Evolutionary conservation across 192 early-diverging fungal genomes (phyloP), one percentile per base, ranked within the genome.

Genomic region (Backusella parvicylindrica): DNA sequence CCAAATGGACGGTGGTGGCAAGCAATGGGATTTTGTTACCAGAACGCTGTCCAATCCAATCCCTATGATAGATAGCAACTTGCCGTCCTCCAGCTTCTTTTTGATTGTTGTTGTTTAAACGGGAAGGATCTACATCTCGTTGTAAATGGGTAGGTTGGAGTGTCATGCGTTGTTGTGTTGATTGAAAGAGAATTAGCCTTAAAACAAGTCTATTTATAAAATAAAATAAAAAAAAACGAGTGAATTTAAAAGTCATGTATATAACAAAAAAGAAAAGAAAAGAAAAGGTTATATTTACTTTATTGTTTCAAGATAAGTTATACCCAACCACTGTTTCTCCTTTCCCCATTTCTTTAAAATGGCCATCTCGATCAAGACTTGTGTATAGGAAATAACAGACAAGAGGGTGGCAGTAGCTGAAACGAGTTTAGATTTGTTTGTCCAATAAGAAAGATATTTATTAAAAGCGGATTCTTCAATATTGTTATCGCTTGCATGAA

Each of bases 391-490:
- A n/a, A 95, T 80, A 4, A 92, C 73, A 23, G 92, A 90, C 64
- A 96, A 80, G 0, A 89, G 26, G 43, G 91, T 84, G 1, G 94
- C 81, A 9, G 92, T 75, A 0, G 43, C 32, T 13, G 69, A 71
- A 49, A 72, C 30, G 5, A 70, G 8, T 23, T 28, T 28, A 5
- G 79, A 69, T 30, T 81, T 37, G 0, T 71, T 79, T 21, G 64
- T 73, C 84, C 93, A 87, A 56, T 75, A 81, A 0, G 84, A 85
- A 6, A 91, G 92, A 81, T 96, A 98, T 75, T 90, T 84, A 83
- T 94, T 97, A 49, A 86, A 84, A 11, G 81, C 65, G 15, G 86
- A 84, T 37, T 77, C 79, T 69, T 83, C 81, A 23, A 60, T 60
- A 60, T 26, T 11, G 32, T 28, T 35, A 26, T 80, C 64, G 2